Percentiles rank a stretch among this genome's conserved stretches.
Conservation (phyloP, 345 rosid species). For the Pistacia atlantica region DNA sequence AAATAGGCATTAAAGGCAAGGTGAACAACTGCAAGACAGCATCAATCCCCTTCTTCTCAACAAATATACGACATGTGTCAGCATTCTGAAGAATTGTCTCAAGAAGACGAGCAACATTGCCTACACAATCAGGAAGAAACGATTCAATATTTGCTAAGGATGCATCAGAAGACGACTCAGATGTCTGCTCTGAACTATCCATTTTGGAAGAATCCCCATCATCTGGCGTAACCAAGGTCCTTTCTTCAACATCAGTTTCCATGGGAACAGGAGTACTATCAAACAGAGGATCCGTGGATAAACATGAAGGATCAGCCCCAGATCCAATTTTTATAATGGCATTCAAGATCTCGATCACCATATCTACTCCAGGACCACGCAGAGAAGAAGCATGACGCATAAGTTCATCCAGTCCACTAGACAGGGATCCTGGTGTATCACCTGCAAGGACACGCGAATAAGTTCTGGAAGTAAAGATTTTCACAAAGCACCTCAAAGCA, state of each 20-base stretch:
- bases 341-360: conserved; percentile 84
- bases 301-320: conserved; percentile 54
- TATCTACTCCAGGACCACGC: conserved; percentile 87
- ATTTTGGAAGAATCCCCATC: conserved; percentile 47
- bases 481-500: conserved; percentile 89
- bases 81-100: conserved; percentile 97
- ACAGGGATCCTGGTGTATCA: conserved; percentile 78
- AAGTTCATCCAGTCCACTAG: conserved; percentile 92
- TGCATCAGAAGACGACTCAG: conserved; percentile 62
- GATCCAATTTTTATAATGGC: conserved; percentile 62
- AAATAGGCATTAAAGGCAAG: conserved; percentile 81
- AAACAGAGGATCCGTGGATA: conserved; percentile 42
- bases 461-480: conserved; percentile 80
- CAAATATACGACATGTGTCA: conserved; percentile 85
- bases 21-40: conserved; percentile 73
- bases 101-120: conserved; percentile 84
- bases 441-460: conserved; percentile 82
- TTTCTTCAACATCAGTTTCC: conserved; percentile 85
- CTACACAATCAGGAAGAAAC: conserved; percentile 82
- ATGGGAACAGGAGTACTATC: conserved; percentile 69
- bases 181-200: conserved; percentile 50
- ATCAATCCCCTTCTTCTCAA: conserved; percentile 95
- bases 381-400: conserved; percentile 90
- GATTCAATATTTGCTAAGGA: conserved; percentile 51
- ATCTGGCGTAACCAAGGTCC: conserved; percentile 34